Percentiles rank a stretch among this genome's conserved stretches.
These are phyloP conservation scores for Mitragyna speciosa DNA, from an alignment of 257 asterid genomes.

Conservation along the genomic window DNA sequence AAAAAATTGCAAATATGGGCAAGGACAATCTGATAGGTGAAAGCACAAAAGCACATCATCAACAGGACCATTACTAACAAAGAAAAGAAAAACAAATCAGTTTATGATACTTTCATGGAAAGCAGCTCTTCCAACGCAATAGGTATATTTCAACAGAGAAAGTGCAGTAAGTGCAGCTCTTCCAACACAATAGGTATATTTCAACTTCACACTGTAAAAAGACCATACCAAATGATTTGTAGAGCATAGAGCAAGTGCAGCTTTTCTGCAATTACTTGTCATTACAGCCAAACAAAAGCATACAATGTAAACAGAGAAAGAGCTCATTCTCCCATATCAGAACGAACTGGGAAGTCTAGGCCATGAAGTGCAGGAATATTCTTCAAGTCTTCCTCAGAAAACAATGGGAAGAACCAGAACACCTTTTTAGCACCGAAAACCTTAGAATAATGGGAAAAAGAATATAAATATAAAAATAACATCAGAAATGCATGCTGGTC, in stretches of 20 bases:
- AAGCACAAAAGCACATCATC: not conserved
- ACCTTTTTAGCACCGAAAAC: constrained; percentile 68
- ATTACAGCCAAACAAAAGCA: not conserved
- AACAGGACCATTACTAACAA: no score
- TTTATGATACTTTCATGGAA: not conserved
- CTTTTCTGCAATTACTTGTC: not conserved
- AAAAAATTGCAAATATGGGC: no score
- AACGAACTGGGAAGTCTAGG: constrained; percentile 60
- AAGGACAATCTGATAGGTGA: not conserved
- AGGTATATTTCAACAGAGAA: not conserved
- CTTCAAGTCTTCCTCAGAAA: constrained; percentile 70
- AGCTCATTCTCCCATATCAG: constrained; percentile 43
- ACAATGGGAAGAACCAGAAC: constrained; percentile 67
- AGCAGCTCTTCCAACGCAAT: not conserved
- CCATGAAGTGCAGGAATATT: constrained; percentile 67
- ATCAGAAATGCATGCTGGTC: constrained; percentile 9
- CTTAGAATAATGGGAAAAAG: constrained; percentile 25
- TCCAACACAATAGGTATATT: not conserved
- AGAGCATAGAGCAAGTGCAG: not conserved
- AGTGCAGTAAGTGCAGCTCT: not conserved
- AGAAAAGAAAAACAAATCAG: not conserved
- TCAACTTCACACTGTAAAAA: not conserved
- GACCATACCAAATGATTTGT: not conserved
- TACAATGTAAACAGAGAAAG: not conserved
- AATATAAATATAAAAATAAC: not conserved